Evolutionary conservation across 106 monocot genomes (phyloP).

Genomic region (Narthecium ossifragum): DNA sequence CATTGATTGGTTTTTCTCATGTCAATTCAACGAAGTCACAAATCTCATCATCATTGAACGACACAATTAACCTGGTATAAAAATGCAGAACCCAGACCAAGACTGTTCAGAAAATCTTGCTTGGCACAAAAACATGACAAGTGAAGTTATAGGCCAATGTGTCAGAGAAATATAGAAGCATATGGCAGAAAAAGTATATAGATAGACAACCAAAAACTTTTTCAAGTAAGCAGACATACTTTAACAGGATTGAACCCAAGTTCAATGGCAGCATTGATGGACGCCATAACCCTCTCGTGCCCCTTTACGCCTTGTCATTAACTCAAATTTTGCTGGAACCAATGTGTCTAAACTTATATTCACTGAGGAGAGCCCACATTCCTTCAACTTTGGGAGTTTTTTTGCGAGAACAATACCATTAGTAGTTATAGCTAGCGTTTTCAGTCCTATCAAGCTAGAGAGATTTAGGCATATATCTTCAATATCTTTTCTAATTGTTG

Average conservation of each 20-base stretch:
- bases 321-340: conserved; percentile 95
- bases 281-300: conserved; percentile 70
- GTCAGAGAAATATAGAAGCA: background rate
- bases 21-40: conserved; percentile 95
- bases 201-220: background rate
- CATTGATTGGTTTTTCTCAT: conserved; percentile 76
- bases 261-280: conserved; percentile 72
- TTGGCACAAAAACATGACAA: too few species aligned
- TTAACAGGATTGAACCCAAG: conserved; percentile 90
- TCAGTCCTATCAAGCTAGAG: conserved; percentile 71
- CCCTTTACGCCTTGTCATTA: conserved; percentile 95
- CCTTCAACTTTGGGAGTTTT: conserved; percentile 90
- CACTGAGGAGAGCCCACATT: conserved; percentile 61
- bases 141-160: too few species aligned
- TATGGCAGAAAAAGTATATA: background rate
- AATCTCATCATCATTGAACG: conserved; percentile 97
- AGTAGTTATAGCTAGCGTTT: conserved; percentile 90
- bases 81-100: background rate
- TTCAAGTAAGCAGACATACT: conserved; percentile 25
- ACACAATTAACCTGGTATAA: conserved; percentile 85
- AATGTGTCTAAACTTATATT: conserved; percentile 98
- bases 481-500: conserved; percentile 90
- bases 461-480: conserved; percentile 82
- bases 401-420: conserved; percentile 82
- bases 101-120: background rate